These are phyloP conservation scores for Trifolium dubium DNA, from an alignment of 306 rosid genomes.

Conservation along the genomic window DNA sequence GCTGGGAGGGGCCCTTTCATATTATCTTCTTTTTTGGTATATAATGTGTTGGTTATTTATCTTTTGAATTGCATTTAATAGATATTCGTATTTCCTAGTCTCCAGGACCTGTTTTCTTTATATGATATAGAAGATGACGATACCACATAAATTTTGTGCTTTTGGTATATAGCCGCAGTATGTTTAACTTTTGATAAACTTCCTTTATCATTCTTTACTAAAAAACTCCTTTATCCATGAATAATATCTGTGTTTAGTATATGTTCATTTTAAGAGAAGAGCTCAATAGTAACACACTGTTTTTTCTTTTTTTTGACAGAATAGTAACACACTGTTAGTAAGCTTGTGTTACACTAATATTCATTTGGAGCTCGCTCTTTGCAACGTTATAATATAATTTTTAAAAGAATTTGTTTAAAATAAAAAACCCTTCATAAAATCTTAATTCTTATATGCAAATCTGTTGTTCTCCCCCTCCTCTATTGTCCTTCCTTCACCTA, in stretches of 20 bases:
- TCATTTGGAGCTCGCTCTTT: background rate
- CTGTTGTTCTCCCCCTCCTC: background rate
- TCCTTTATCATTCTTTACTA: background rate
- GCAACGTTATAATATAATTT: background rate
- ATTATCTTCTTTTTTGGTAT: background rate
- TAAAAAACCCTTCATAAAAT: background rate
- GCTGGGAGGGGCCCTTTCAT: conserved; percentile 3
- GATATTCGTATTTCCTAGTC: background rate
- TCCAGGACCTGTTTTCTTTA: background rate
- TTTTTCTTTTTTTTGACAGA: no score
- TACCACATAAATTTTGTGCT: background rate
- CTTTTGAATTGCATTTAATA: conserved; percentile 19
- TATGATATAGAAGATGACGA: background rate
- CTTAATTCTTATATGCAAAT: background rate
- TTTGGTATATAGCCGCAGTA: background rate
- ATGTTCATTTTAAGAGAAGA: background rate
- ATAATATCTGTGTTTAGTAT: background rate
- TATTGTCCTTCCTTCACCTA: background rate
- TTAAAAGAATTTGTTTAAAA: background rate
- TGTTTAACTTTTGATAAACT: background rate
- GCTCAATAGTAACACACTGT: background rate
- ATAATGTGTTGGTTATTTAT: conserved; percentile 21
- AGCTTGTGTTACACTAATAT: background rate
- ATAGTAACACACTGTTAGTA: background rate
- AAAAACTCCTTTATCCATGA: background rate